Evolutionary conservation across 148 eudicot genomes (phyloP).

Genomic region (Rhododendron vialii): DNA sequence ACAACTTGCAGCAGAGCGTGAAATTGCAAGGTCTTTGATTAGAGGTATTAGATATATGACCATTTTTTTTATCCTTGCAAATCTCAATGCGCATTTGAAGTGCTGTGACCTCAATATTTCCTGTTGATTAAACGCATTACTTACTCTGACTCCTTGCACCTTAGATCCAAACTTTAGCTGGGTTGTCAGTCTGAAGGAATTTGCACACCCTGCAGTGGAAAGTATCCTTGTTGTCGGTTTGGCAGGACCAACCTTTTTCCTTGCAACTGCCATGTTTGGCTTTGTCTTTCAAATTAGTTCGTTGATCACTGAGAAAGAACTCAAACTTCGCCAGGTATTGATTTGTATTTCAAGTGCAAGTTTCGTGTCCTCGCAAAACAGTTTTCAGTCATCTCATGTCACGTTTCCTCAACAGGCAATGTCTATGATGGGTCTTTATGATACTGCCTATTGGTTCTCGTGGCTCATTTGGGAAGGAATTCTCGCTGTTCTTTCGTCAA

Average conservation of each 20-base stretch:
- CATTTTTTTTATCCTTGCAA: background rate
- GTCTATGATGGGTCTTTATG: conserved; percentile 95
- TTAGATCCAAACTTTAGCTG: conserved; percentile 73
- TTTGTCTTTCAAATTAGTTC: conserved; percentile 76
- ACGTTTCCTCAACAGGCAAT: conserved; percentile 55
- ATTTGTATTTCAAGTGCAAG: background rate
- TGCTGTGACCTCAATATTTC: background rate
- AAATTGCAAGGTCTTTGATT: conserved; percentile 69
- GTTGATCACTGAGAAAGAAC: conserved; percentile 75
- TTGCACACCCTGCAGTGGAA: conserved; percentile 53
- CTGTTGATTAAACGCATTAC: background rate
- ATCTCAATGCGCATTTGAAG: background rate
- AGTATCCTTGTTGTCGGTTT: conserved; percentile 37
- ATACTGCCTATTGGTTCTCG: conserved; percentile 90
- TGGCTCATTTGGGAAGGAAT: conserved; percentile 82
- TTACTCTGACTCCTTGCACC: background rate
- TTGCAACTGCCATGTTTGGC: conserved; percentile 74
- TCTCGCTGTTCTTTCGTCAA: conserved; percentile 47
- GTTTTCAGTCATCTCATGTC: background rate
- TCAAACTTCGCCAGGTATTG: conserved; percentile 80
- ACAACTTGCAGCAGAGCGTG: conserved; percentile 96
- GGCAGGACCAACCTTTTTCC: conserved; percentile 71
- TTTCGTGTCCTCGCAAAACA: background rate
- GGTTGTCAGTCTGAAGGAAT: conserved; percentile 74
- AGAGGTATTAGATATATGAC: conserved; percentile 44